Conservation (phyloP, 2,329 filamentous ascomycete genomes). For the Macrophomina tecta region DNA sequence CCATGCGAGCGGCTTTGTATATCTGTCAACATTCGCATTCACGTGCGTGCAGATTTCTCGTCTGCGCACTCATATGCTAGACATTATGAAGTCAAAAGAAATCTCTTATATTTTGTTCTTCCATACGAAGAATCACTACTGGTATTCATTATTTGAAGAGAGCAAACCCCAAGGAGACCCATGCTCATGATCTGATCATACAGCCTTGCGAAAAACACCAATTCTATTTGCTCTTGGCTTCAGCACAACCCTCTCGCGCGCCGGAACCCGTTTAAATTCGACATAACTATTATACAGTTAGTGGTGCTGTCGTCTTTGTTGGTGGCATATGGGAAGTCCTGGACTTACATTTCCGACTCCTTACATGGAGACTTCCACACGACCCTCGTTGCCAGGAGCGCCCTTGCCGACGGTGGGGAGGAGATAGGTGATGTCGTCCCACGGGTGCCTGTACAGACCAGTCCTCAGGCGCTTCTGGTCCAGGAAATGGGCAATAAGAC, state of each 20-base stretch:
- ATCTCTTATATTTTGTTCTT: slow-evolving; percentile 21
- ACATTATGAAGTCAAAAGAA: slow-evolving; percentile 2
- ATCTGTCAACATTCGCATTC: too few species aligned
- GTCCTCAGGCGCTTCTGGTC: slow-evolving; percentile 99
- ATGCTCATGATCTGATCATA: slow-evolving; percentile 27
- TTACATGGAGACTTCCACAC: slow-evolving; percentile 44
- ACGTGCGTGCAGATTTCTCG: too few species aligned
- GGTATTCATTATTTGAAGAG: slow-evolving; percentile 27
- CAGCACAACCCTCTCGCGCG: slow-evolving; percentile 2
- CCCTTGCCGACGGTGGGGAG: slow-evolving; percentile 44
- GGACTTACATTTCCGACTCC: slow-evolving; percentile 4
- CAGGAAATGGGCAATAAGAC: slow-evolving; percentile 99
- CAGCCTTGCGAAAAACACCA: slow-evolving; percentile 23
- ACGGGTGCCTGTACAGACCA: slow-evolving; percentile 93
- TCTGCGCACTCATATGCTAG: neutral
- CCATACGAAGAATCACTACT: slow-evolving; percentile 5
- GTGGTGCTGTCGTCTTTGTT: neutral
- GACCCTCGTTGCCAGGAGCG: slow-evolving; percentile 48
- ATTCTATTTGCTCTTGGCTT: slow-evolving; percentile 19
- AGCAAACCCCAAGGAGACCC: slow-evolving; percentile 23
- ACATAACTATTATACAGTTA: neutral
- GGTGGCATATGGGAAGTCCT: neutral
- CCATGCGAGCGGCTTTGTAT: too few species aligned
- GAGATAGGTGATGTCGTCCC: slow-evolving; percentile 86
- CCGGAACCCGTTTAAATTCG: neutral